Percentiles rank a stretch among this genome's conserved stretches.
These are phyloP conservation scores for Anthoceros angustus DNA, from an alignment of 225 moss, liverwort and hornwort species.

Conservation along the genomic window DNA sequence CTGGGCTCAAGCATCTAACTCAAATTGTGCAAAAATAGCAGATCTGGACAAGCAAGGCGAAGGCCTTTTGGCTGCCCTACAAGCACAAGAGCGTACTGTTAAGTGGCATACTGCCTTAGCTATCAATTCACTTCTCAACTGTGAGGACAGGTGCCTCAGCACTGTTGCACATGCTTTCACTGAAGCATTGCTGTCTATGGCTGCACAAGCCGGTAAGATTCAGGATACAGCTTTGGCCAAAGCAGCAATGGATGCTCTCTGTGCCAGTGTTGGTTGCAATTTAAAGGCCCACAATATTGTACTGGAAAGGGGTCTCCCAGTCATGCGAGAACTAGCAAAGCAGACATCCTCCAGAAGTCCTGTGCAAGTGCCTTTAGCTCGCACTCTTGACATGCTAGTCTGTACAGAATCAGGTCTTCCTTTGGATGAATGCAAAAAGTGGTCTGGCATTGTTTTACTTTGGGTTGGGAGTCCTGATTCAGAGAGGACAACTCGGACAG, in stretches of 20 bases:
- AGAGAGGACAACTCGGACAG: slow-evolving; percentile 61
- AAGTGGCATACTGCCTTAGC: slow-evolving; percentile 93
- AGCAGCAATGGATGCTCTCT: slow-evolving; percentile 70
- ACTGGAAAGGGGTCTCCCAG: slow-evolving; percentile 50
- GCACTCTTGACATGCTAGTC: slow-evolving; percentile 77
- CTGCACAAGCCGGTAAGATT: slow-evolving; percentile 44
- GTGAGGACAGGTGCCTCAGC: slow-evolving; percentile 38
- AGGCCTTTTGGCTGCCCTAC: slow-evolving; percentile 61
- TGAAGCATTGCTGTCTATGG: slow-evolving; percentile 65
- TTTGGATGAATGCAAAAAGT: slow-evolving; percentile 78
- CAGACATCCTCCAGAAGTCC: slow-evolving; percentile 45
- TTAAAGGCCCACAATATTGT: slow-evolving; percentile 52
- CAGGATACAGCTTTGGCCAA: slow-evolving; percentile 52
- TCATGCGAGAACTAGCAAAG: slow-evolving; percentile 72
- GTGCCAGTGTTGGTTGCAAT: slow-evolving; percentile 62
- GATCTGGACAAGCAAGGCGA: slow-evolving; percentile 69
- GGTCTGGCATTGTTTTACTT: slow-evolving; percentile 77
- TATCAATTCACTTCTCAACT: slow-evolving; percentile 73
- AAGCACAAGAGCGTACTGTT: slow-evolving; percentile 81
- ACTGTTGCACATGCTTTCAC: slow-evolving; percentile 73
- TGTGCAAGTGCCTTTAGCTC: slow-evolving; percentile 70
- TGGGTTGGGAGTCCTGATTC: slow-evolving; percentile 77
- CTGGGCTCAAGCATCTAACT: slow-evolving; percentile 76
- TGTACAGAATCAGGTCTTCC: slow-evolving; percentile 42
- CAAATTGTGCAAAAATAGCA: slow-evolving; percentile 61